Base-by-base conservation (phyloP, 2,329 filamentous ascomycete genomes). In the Ustulina deusta region DNA sequence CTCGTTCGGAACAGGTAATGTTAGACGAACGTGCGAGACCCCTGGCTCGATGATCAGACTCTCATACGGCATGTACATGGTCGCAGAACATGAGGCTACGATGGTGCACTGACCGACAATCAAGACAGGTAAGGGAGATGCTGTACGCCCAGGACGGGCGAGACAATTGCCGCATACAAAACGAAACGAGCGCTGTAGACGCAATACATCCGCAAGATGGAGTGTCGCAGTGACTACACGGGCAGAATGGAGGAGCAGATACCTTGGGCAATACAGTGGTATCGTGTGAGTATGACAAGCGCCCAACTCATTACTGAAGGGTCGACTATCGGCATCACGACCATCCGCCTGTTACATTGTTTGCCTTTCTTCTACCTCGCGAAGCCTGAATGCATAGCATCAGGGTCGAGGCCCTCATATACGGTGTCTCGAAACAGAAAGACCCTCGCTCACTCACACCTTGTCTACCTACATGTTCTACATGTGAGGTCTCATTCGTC, bases 11-110 rank as follows among this genome's bases (percentile, higher is more conserved):
- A 70, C 25, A 54, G 62, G 69, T 4, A 70, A 66, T 66, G 15
- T 62, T 70, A 71, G 59, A 69, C 69, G 69, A 69, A 9, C 22
- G 61, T 61, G 15, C 48, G 56, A 58, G 38, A 17, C 32, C 55
- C 57, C 34, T 56, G 20, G 20, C 51, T 63, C 25, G 22, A 40
- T 44, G 40, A 58, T 29, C 44, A 54, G 22, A 57, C 32, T 48
- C 2, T 36, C 38, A 52, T 52, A 60, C 57, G 52, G 40, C 25
- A 57, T 59, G 34, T 36, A 64, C 57, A 66, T 49, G 40, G 36
- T 27, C 27, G 46, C 54, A 44, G 55, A 40, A 56, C 46, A 56
- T 52, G 48, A 59, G 40, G 46, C 38, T 61, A 42, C 54, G 25
- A 54, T 49, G 49, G 49, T 46, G 40, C 32, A 29, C 57, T 58